phyloP scores from a whole-genome alignment of 2,329 filamentous ascomycete species.

The Verticillium tricorpus region DNA sequence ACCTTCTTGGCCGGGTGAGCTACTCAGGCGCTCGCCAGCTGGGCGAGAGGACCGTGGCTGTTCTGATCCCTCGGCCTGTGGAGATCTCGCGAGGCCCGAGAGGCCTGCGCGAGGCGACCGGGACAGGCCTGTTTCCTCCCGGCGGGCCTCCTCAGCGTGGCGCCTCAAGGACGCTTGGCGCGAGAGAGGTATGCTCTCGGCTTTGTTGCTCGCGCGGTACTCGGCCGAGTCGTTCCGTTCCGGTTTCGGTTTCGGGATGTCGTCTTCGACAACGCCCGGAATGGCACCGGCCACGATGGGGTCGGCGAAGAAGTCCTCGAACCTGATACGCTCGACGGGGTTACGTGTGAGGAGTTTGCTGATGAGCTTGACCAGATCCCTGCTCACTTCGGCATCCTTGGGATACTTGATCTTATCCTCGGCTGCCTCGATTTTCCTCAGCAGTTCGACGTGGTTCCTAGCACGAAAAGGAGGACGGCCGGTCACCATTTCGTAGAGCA shows the following conservation, averaged over 20 bases:
- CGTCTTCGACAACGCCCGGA: slow-evolving; percentile 75
- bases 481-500: slow-evolving; percentile 81
- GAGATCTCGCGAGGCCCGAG: slow-evolving; percentile 32
- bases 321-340: slow-evolving; percentile 79
- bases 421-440: slow-evolving; percentile 85
- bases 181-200: slow-evolving; percentile 19
- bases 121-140: slow-evolving; percentile 25
- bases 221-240: slow-evolving; percentile 25
- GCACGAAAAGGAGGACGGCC: slow-evolving; percentile 86
- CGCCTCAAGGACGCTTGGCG: slow-evolving; percentile 35
- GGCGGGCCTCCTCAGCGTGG: slow-evolving; percentile 27
- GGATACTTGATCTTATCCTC: slow-evolving; percentile 84
- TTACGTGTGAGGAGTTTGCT: slow-evolving; percentile 78
- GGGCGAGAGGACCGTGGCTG: slow-evolving; percentile 26
- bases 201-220: not conserved
- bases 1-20: slow-evolving; percentile 34
- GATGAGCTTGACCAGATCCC: slow-evolving; percentile 77
- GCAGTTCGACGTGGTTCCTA: slow-evolving; percentile 77
- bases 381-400: slow-evolving; percentile 63
- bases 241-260: slow-evolving; percentile 45
- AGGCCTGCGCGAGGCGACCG: slow-evolving; percentile 38
- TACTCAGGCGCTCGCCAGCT: slow-evolving; percentile 15
- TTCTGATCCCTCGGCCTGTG: slow-evolving; percentile 26
- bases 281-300: slow-evolving; percentile 70
- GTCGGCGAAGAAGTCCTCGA: slow-evolving; percentile 79